Percentiles rank a stretch among this genome's conserved stretches.
These are phyloP conservation scores for Neurospora intermedia DNA, from an alignment of 495 filamentous ascomycete genomes.

Conservation along the genomic window DNA sequence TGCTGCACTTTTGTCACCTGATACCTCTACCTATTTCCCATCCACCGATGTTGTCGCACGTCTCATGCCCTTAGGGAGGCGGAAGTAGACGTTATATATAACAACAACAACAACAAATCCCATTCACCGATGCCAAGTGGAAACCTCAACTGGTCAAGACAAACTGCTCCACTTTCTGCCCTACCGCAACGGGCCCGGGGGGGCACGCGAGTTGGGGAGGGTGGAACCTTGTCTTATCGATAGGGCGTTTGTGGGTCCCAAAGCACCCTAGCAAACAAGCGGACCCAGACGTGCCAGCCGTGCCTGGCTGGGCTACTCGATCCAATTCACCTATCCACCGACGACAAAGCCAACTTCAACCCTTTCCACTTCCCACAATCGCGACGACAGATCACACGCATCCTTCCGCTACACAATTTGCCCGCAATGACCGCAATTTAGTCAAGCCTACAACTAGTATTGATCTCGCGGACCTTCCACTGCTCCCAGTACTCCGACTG, in stretches of 20 bases:
- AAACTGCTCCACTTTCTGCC: not conserved
- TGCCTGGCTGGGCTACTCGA: not conserved
- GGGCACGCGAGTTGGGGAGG: not conserved
- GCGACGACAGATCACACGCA: not conserved
- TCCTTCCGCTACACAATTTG: not conserved
- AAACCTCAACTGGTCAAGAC: not conserved
- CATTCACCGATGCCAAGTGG: too few relatives aligned
- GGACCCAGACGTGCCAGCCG: not conserved
- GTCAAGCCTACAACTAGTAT: not conserved
- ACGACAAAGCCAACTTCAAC: not conserved
- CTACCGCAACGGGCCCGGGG: too few relatives aligned
- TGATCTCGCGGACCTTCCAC: not conserved
- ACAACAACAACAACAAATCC: too few relatives aligned
- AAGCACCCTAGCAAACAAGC: not conserved
- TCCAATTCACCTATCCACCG: not conserved
- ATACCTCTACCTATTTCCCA: too few relatives aligned
- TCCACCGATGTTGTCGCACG: too few relatives aligned
- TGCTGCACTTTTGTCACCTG: too few relatives aligned
- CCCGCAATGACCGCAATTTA: not conserved
- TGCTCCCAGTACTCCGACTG: not conserved
- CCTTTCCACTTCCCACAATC: not conserved
- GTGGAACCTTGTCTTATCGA: not conserved
- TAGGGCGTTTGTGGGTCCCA: not conserved
- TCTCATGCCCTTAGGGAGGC: too few relatives aligned
- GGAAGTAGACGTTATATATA: too few relatives aligned